These are phyloP conservation scores for Sergeia podlipaevii DNA, from an alignment of 208 protist genomes.

Conservation along the genomic window DNA sequence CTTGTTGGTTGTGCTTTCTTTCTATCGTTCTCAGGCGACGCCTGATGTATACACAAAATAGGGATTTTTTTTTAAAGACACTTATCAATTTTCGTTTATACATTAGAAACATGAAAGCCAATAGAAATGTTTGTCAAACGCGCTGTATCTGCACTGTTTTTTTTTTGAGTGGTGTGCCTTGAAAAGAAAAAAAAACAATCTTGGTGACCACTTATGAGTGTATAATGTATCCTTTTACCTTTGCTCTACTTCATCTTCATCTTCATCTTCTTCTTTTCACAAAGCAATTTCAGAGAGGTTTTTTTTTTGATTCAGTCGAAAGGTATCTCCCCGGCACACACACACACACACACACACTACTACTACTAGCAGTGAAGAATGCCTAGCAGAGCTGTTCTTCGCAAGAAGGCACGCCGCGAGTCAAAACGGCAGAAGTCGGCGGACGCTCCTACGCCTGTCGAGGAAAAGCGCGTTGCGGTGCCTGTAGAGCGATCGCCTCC, in stretches of 20 bases:
- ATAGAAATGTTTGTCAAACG: too few species aligned
- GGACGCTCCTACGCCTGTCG: neutral
- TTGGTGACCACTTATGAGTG: too few species aligned
- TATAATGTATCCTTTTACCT: constrained; percentile 5
- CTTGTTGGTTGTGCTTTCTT: neutral
- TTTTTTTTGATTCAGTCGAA: too few species aligned
- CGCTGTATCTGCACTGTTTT: too few species aligned
- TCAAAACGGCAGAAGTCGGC: constrained; percentile 43
- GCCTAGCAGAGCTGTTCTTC: constrained; percentile 77
- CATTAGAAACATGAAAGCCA: too few species aligned
- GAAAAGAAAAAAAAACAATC: too few species aligned
- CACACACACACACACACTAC: neutral
- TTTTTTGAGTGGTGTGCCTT: neutral
- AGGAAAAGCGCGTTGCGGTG: neutral
- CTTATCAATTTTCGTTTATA: too few species aligned
- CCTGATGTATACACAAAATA: too few species aligned
- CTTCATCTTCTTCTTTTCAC: constrained; percentile 1
- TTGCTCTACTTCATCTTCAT: constrained; percentile 11
- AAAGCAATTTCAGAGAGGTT: too few species aligned
- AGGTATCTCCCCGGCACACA: too few species aligned
- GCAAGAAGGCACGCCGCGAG: constrained; percentile 80
- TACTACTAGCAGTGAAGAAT: constrained; percentile 16
- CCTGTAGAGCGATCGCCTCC: neutral
- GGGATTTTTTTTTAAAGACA: too few species aligned
- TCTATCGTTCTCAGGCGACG: neutral